Evolutionary conservation across 179 eudicot species (phyloP).

Genomic region (Beta lomatogona): DNA sequence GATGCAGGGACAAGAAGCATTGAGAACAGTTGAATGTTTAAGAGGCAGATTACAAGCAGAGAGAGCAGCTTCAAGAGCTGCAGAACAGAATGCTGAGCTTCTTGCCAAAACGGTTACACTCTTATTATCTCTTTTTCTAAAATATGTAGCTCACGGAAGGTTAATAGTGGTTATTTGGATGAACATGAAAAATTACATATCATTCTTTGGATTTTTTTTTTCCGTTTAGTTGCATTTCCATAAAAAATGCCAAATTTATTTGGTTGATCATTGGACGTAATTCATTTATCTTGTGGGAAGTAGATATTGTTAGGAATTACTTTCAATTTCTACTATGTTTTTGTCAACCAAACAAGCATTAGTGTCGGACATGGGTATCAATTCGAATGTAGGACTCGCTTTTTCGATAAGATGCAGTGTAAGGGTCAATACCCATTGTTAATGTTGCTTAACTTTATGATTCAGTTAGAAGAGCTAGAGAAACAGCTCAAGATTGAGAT

Average conservation of each 20-base stretch:
- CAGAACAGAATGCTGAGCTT: constrained; percentile 45
- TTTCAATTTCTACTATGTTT: no score
- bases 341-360: no score
- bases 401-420: no score
- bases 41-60: constrained; percentile 85
- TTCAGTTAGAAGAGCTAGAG: constrained; percentile 64
- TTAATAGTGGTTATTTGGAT: no score
- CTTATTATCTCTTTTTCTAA: not conserved
- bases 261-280: no score
- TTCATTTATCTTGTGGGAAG: no score
- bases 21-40: constrained; percentile 63
- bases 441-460: not conserved
- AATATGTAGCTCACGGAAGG: no score
- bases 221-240: no score
- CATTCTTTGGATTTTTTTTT: no score
- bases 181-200: no score
- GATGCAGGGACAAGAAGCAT: constrained; percentile 51
- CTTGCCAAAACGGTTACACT: constrained; percentile 47
- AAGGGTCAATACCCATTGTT: not conserved
- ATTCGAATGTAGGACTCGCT: not conserved
- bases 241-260: no score
- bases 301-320: no score
- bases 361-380: not conserved
- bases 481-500: constrained; percentile 50
- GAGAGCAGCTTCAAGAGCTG: constrained; percentile 67